These are phyloP conservation scores for Triadica sebifera DNA, from an alignment of 345 rosid species.

Conservation along the genomic window DNA sequence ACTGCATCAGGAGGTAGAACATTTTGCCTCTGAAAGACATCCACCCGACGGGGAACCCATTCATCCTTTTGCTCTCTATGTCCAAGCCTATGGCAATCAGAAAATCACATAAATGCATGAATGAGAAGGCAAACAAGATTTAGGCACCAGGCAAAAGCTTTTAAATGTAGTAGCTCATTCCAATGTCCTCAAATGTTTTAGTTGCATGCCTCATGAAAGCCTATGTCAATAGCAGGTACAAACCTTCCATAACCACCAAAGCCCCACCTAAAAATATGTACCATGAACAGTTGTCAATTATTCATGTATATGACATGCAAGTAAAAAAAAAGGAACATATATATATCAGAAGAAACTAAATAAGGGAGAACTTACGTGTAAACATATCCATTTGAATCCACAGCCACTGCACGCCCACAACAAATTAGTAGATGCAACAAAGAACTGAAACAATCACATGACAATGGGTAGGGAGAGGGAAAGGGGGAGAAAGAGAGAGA, in stretches of 20 bases:
- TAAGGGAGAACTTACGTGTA: slow-evolving; percentile 70
- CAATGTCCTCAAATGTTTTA: slow-evolving; percentile 2
- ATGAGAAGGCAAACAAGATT: slow-evolving; percentile 8
- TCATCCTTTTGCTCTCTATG: slow-evolving; percentile 99
- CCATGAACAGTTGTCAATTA: slow-evolving; percentile 20
- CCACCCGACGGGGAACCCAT: slow-evolving; percentile 91
- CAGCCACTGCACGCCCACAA: slow-evolving; percentile 68
- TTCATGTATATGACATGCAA: not conserved
- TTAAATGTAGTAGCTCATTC: not conserved
- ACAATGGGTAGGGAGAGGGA: not conserved
- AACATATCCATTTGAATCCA: slow-evolving; percentile 78
- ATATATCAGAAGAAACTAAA: not conserved
- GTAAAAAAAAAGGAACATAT: not conserved
- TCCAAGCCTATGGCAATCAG: slow-evolving; percentile 63
- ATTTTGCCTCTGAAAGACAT: slow-evolving; percentile 68
- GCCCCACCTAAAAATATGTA: slow-evolving; percentile 77
- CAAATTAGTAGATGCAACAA: slow-evolving; percentile 14
- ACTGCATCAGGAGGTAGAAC: slow-evolving; percentile 74
- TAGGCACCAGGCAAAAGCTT: slow-evolving; percentile 1
- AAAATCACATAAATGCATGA: slow-evolving; percentile 14
- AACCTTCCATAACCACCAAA: slow-evolving; percentile 99
- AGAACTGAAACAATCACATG: not conserved
- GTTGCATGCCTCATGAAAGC: slow-evolving; percentile 9
- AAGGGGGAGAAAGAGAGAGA: not conserved
- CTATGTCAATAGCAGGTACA: slow-evolving; percentile 23